A percentile compares a stretch with the other conserved stretches of the same genome.
These are phyloP conservation scores for Cordyceps javanica DNA, from an alignment of 2,329 filamentous ascomycete genomes.

Conservation along the genomic window DNA sequence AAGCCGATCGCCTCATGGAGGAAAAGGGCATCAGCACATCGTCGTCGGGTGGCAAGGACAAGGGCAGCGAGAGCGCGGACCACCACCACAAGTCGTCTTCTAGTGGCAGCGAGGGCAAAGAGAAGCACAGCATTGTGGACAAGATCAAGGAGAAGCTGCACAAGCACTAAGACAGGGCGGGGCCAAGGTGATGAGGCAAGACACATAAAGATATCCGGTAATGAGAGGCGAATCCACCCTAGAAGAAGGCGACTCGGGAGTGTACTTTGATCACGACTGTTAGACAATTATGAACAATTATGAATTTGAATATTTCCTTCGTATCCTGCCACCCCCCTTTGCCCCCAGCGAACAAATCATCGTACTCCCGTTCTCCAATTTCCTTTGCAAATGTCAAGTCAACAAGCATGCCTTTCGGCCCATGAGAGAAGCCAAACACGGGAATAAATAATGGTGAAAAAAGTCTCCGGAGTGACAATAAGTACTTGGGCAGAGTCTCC, in stretches of 20 bases:
- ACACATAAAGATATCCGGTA: background rate
- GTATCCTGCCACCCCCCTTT: too few species aligned
- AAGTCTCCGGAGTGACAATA: too few species aligned
- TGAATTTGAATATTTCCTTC: background rate
- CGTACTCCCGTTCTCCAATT: too few species aligned
- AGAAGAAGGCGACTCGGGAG: background rate
- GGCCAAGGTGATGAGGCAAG: background rate
- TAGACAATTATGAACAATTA: too few species aligned
- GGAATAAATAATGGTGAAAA: too few species aligned
- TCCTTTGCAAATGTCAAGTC: too few species aligned
- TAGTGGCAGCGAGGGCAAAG: background rate
- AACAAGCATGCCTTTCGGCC: too few species aligned
- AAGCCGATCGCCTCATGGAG: conserved; percentile 52
- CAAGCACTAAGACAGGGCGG: conserved; percentile 10
- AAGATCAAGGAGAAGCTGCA: conserved; percentile 15
- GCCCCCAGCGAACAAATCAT: too few species aligned
- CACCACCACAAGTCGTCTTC: background rate
- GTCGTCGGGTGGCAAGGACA: background rate
- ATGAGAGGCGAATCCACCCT: background rate
- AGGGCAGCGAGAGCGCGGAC: background rate
- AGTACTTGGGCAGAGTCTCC: too few species aligned
- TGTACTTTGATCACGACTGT: background rate
- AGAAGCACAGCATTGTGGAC: conserved; percentile 11
- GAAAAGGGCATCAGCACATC: conserved; percentile 22
- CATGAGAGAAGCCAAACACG: too few species aligned